Evolutionary conservation across 768 basidiomycete species (phyloP), one percentile per base, ranked within the genome.

Genomic region (Rhizopogon vesiculosus): DNA sequence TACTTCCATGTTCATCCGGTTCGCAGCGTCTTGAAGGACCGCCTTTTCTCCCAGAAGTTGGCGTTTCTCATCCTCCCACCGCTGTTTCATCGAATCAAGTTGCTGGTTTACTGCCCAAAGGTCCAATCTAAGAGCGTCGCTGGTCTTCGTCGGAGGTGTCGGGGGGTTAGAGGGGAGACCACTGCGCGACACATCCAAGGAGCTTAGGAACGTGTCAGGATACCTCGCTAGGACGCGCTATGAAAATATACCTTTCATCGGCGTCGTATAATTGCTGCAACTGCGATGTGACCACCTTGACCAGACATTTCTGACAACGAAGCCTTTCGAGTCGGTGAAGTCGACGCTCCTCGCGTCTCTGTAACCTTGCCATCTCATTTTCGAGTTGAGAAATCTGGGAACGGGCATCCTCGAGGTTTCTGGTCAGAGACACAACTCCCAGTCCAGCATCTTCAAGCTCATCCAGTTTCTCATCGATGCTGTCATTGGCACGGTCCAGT

Each of bases 391-490:
- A 68, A 15, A 87, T 83, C 59, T 73, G 78, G 13, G 76, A 66
- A 7, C 86, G 80, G 8, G 89, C 87, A 60, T 91, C 88, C 56
- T 85, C 87, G 3, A 93, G 79, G 53, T 82, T 84, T 70, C 77
- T 78, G 0, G 87, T 85, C 38, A 91, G 74, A 7, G 81, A 83
- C 44, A 93, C 82, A 42, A 86, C 86, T 29, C 83, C 89, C 13
- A 87, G 68, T 5, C 91, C 91, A 0, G 87, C 85, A 55, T 92
- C 86, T 64, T 91, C 89, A 3, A 95, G 83, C 51, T 86, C 84
- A 65, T 92, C 91, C 15, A 95, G 77, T 67, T 94, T 93, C 64
- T 92, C 86, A 61, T 95, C 93, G 53, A 95, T 89, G 61, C 82
- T 87, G 38, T 87, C 85, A 65, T 95, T 93, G 9, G 91, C 92